Evolutionary conservation across 2,329 filamentous ascomycete species (phyloP), one percentile per base, ranked within the genome.

Genomic region (Amphichorda felina): DNA sequence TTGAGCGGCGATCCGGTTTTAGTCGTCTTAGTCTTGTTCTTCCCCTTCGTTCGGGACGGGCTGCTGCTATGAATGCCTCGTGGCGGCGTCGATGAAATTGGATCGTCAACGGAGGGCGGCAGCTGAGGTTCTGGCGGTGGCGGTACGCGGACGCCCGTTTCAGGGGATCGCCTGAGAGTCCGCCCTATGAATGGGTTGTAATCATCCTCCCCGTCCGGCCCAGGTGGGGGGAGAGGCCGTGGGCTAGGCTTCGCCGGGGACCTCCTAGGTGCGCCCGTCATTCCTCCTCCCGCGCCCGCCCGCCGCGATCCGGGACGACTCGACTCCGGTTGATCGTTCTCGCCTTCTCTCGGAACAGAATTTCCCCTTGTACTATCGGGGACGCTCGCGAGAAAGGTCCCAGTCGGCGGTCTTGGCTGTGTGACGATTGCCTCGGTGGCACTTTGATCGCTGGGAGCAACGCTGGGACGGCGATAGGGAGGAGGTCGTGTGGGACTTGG

Each of bases 91-190:
- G 64, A 69, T 19, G 72, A 61, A 2, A 70, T 58, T 0, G 68
- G 63, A 39, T 78, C 73, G 2, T 58, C 55, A 10, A 66, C 53
- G 0, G 72, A 72, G 0, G 72, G 72, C 3, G 79, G 79, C 5
- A 83, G 61, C 33, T 80, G 75, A 2, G 77, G 77, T 45, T 82
- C 75, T 13, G 64, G 64, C n/a, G 39, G 45, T 21, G 10, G 35
- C 3, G 33, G 40, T 19, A 38, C 33, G 17, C n/a, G 29, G 30
- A 41, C 25, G 16, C 40, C 39, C 14, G 38, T 42, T n/a, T 28
- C 10, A 5, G 39, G 39, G 9, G 40, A 41, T 7, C 60, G 57
- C 7, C 54, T 54, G 17, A 61, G 38, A 2, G 46, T 48, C 8
- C 57, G 52, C 2, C 59, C 51, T 4, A 53, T 49, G 22, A 68